Conservation (phyloP, 2,329 filamentous ascomycete species). For the Calonectria honghensis region DNA sequence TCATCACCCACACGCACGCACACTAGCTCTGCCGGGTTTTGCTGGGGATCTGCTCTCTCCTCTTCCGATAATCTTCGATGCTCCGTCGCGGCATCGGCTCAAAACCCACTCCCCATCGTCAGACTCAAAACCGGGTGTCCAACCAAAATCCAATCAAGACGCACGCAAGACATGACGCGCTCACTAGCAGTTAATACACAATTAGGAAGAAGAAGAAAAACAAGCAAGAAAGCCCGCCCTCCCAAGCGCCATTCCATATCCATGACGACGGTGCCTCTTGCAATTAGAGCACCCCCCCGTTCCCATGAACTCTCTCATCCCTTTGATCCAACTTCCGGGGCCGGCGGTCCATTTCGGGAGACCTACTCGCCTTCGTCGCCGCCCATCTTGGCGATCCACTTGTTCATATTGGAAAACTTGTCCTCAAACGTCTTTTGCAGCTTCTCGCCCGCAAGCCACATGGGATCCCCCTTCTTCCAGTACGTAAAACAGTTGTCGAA, state of each 20-base stretch:
- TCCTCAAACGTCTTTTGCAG: constrained; percentile 76
- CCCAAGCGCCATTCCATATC: constrained; percentile 1
- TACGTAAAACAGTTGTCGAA: constrained; percentile 80
- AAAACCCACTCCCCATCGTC: constrained; percentile 17
- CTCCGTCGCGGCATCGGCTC: background rate
- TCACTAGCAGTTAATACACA: constrained; percentile 18
- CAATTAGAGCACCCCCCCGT: background rate
- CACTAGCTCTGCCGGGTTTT: background rate
- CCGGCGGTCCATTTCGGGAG: background rate
- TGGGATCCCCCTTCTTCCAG: constrained; percentile 73
- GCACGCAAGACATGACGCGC: constrained; percentile 10
- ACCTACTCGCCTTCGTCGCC: constrained; percentile 59
- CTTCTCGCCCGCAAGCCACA: constrained; percentile 73
- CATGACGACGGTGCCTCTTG: background rate
- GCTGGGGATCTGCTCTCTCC: background rate
- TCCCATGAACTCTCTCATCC: background rate
- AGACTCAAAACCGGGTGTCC: background rate
- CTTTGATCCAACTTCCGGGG: constrained; percentile 4
- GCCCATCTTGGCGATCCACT: constrained; percentile 75
- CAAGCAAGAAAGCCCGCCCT: background rate
- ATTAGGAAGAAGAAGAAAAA: background rate
- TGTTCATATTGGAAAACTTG: constrained; percentile 75
- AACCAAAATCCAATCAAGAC: constrained; percentile 13
- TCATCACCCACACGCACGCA: background rate
- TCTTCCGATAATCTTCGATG: constrained; percentile 20